Conservation (phyloP, 2,329 filamentous ascomycete species). For the Ophiognomonia clavigignenti-juglandacearum region DNA sequence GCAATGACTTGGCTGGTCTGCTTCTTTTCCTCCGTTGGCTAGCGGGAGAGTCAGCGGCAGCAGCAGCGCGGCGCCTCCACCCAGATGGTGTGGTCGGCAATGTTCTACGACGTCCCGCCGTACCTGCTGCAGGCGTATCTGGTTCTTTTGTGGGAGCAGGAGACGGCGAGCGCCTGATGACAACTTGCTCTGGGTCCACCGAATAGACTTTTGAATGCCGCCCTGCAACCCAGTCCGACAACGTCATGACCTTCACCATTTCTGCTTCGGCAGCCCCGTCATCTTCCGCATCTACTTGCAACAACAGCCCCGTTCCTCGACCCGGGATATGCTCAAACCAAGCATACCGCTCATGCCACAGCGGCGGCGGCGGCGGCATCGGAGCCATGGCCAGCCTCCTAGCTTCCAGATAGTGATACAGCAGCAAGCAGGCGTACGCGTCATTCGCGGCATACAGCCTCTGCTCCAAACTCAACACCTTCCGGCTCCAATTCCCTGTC, state of each 20-base stretch:
- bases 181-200: background rate
- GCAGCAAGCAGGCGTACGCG: slow-evolving; percentile 2
- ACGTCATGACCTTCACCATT: background rate
- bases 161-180: background rate
- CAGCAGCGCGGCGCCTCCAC: background rate
- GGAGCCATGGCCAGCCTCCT: background rate
- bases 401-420: background rate
- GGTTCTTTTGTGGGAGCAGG: background rate
- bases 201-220: background rate
- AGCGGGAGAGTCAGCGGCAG: background rate
- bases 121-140: background rate
- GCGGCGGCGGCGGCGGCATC: background rate
- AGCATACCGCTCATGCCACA: background rate
- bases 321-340: background rate
- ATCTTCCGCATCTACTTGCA: background rate
- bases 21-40: background rate
- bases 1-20: background rate
- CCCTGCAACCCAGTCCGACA: background rate
- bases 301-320: background rate
- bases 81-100: background rate
- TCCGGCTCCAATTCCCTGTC: slow-evolving; percentile 6
- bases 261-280: background rate
- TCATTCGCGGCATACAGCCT: slow-evolving; percentile 1
- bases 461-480: background rate
- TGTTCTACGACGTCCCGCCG: background rate